Conservation (phyloP, 768 basidiomycete species). For the Lactarius indigo region DNA sequence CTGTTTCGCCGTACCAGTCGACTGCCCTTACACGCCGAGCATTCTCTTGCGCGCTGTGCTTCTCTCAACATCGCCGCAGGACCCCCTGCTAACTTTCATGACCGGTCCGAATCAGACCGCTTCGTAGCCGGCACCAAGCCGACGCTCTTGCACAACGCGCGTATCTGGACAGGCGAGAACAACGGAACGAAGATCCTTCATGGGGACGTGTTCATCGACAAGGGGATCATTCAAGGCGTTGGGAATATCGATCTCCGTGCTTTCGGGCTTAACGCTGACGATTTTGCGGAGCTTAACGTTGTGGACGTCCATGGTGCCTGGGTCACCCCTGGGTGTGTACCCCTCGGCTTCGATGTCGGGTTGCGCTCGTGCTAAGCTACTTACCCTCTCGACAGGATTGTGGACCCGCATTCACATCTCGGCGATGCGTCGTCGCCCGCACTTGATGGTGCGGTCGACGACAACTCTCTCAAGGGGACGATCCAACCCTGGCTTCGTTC, state of each 20-base stretch:
- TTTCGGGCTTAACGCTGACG: conserved; percentile 25
- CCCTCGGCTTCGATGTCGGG: not conserved
- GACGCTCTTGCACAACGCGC: conserved; percentile 68
- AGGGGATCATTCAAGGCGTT: conserved; percentile 60
- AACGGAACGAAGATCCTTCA: conserved; percentile 64
- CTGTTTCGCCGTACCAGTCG: not conserved
- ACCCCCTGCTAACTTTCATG: conserved; percentile 44
- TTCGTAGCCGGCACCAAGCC: conserved; percentile 61
- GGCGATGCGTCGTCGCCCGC: conserved; percentile 35
- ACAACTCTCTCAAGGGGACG: conserved; percentile 39
- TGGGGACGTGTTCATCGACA: conserved; percentile 68
- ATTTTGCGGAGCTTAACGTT: conserved; percentile 34
- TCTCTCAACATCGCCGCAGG: conserved; percentile 41
- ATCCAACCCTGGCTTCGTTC: conserved; percentile 73
- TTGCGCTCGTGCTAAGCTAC: not conserved
- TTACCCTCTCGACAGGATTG: conserved; percentile 30
- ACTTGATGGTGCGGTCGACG: conserved; percentile 36
- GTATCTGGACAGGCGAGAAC: conserved; percentile 75
- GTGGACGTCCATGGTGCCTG: conserved; percentile 67
- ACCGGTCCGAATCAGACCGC: conserved; percentile 57
- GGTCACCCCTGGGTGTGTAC: conserved; percentile 66
- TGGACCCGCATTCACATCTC: conserved; percentile 49
- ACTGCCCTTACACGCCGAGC: conserved; percentile 16
- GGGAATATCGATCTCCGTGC: conserved; percentile 39
- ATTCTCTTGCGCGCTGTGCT: conserved; percentile 35